A percentile compares a stretch with the other conserved stretches of the same genome.
These are phyloP conservation scores for Dryas drummondii DNA, from an alignment of 306 rosid genomes.

Conservation along the genomic window DNA sequence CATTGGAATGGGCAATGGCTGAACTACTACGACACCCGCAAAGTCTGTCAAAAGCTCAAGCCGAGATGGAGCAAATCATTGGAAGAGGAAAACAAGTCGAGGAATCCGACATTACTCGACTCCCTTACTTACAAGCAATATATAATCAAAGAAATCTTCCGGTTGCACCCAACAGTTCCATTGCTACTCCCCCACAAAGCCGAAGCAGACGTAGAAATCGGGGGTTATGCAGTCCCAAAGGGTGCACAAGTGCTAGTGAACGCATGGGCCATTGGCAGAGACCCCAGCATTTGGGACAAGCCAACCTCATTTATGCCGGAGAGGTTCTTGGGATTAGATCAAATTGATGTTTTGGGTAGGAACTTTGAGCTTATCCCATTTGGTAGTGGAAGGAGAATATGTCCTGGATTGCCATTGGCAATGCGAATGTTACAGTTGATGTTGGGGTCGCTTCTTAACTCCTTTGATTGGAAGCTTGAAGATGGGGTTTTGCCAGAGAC, in stretches of 20 bases:
- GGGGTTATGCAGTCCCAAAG: conserved; percentile 3
- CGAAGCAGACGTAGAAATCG: conserved; percentile 8
- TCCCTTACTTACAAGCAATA: too few relatives aligned
- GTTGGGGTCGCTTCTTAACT: conserved; percentile 33
- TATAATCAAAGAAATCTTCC: too few relatives aligned
- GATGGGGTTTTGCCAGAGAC: conserved; percentile 15
- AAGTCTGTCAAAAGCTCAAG: not conserved
- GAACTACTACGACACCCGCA: conserved; percentile 10
- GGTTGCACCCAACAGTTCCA: too few relatives aligned
- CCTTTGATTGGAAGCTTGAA: conserved; percentile 37
- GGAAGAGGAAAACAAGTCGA: not conserved
- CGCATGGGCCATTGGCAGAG: conserved; percentile 21
- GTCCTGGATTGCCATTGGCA: conserved; percentile 37
- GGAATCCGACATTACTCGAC: not conserved
- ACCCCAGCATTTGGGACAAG: conserved; percentile 12
- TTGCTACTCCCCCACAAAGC: too few relatives aligned
- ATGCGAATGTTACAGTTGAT: conserved; percentile 28
- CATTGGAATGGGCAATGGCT: conserved; percentile 16
- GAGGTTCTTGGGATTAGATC: conserved; percentile 18
- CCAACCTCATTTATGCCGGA: conserved; percentile 17
- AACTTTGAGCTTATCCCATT: conserved; percentile 40
- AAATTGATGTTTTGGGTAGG: conserved; percentile 12
- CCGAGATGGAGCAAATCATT: not conserved
- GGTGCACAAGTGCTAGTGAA: conserved; percentile 22
- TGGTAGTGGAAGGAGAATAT: conserved; percentile 33